phyloP scores from a whole-genome alignment of 225 moss, liverwort and hornwort species.

The Polytrichum formosum region DNA sequence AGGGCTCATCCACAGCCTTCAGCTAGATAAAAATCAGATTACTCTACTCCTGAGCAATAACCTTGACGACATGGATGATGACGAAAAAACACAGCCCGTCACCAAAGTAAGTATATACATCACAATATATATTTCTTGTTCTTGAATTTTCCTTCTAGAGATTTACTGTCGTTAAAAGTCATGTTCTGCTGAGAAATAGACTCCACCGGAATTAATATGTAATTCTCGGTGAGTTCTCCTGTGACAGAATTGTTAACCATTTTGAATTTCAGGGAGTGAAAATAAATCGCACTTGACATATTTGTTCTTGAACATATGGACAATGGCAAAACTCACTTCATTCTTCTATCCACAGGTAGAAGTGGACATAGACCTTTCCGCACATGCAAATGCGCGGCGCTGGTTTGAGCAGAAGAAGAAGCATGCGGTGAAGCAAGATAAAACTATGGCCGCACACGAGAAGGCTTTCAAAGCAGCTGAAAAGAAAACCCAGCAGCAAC shows the following conservation, averaged over 20 bases:
- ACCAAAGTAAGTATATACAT: constrained; percentile 52
- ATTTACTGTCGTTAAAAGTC: no score
- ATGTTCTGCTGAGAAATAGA: no score
- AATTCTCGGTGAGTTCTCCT: no score
- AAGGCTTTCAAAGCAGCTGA: constrained; percentile 96
- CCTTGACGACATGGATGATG: constrained; percentile 93
- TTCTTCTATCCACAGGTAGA: constrained; percentile 46
- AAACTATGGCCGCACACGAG: constrained; percentile 81
- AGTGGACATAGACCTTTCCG: constrained; percentile 79
- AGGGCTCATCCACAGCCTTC: constrained; percentile 79
- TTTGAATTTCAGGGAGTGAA: no score
- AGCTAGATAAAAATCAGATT: constrained; percentile 83
- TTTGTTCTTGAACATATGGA: no score
- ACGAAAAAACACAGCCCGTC: constrained; percentile 85
- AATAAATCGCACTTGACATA: no score
- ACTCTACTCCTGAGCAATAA: constrained; percentile 84
- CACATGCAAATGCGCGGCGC: constrained; percentile 86
- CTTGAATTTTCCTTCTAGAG: no score
- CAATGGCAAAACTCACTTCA: no score
- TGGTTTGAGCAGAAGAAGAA: constrained; percentile 97
- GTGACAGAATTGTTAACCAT: no score
- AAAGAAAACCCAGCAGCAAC: constrained; percentile 80
- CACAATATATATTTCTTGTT: neutral
- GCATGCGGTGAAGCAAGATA: constrained; percentile 93
- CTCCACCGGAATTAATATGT: no score